Conservation (phyloP, 176 grass and related monocot genomes). For the Olyra latifolia region DNA sequence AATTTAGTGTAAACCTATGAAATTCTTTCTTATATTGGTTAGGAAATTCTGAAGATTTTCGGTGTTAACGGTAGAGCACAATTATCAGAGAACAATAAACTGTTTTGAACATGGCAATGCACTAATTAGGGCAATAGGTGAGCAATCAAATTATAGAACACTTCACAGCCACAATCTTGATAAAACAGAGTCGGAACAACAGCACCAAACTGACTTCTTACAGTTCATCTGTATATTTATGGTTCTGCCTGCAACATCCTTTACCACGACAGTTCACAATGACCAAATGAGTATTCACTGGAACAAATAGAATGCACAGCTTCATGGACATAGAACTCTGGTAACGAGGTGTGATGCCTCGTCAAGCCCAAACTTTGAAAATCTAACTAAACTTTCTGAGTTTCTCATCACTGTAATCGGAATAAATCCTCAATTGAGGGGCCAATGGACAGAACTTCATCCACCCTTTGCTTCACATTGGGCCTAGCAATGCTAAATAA, state of each 20-base stretch:
- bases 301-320: slow-evolving; percentile 23
- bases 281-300: slow-evolving; percentile 26
- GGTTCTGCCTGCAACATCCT: neutral
- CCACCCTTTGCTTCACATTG: slow-evolving; percentile 51
- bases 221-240: slow-evolving; percentile 21
- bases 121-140: neutral
- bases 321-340: neutral
- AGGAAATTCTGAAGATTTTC: neutral
- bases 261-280: slow-evolving; percentile 9
- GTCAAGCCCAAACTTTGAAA: slow-evolving; percentile 12
- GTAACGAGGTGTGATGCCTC: neutral
- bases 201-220: neutral
- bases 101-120: neutral
- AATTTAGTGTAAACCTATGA: neutral
- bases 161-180: neutral
- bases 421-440: slow-evolving; percentile 70
- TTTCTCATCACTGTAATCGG: slow-evolving; percentile 26
- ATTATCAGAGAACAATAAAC: neutral
- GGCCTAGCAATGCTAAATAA: slow-evolving; percentile 68
- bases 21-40: neutral
- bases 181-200: neutral
- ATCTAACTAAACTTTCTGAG: slow-evolving; percentile 7
- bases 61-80: neutral
- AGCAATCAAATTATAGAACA: neutral
- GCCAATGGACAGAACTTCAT: slow-evolving; percentile 63